Evolutionary conservation across 169 alveolate species (phyloP), one percentile per base, ranked within the genome.

Genomic region (Babesia caballi): DNA sequence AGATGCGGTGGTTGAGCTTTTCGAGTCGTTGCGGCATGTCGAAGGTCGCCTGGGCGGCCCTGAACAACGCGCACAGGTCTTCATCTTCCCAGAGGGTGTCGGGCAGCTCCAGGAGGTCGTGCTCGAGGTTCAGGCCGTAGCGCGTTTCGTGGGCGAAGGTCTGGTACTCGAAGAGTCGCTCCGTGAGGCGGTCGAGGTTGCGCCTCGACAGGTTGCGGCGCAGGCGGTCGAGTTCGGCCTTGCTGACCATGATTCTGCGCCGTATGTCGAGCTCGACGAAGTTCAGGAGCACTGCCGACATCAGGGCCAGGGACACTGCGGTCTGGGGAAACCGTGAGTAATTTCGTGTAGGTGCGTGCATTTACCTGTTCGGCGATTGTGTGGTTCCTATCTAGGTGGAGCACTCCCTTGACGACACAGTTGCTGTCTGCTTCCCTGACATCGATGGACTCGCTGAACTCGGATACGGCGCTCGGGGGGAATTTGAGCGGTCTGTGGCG

Each of bases 11-110:
- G 70, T 86, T 86, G 38, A 86, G 63, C 46, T 82, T 77, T 46
- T 86, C 92, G 32, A 86, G 81, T 27, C 92, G 76, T 35, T 68
- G 85, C 25, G 81, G 80, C 27, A 82, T 70, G 40, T 78, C 88
- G 66, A 86, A 86, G 9, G 69, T 57, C 51, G 70, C 50, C 42
- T 76, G 81, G 33, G 73, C 49, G 15, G 78, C 61, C 50, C 53
- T 33, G 66, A 86, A 86, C 56, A 86, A 51, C 61, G 73, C 68
- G 35, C 82, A 56, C 63, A 75, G 90, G 19, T 86, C 52, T 51
- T 86, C 92, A 28, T 57, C 65, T 21, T 86, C 92, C 92, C 92
- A 86, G 28, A 86, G 38, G 14, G 71, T 44, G 41, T 82, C 86
- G n/a, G 92, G 90, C 19, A 73, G 71, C 47, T 86, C 92, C 12